These are phyloP conservation scores for Zanthoxylum bungeanum DNA, from an alignment of 345 rosid genomes.

Conservation along the genomic window DNA sequence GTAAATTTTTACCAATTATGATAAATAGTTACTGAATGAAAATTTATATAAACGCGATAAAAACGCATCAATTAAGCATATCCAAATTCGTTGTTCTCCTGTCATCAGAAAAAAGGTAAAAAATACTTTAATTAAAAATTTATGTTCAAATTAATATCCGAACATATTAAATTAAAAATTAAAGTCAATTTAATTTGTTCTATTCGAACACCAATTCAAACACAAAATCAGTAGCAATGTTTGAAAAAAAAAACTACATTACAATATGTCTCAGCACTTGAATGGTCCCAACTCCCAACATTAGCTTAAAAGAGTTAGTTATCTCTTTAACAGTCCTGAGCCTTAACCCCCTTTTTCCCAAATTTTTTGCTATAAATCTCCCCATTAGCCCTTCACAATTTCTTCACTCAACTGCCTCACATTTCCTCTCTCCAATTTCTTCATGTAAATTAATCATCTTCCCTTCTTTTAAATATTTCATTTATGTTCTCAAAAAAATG, in stretches of 20 bases:
- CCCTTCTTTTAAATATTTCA: neutral
- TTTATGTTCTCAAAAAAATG: neutral
- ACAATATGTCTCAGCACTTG: slow-evolving; percentile 15
- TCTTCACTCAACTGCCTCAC: slow-evolving; percentile 42
- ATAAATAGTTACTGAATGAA: too few relatives aligned
- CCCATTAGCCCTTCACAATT: slow-evolving; percentile 18
- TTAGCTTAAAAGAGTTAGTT: slow-evolving; percentile 29
- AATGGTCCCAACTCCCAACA: slow-evolving; percentile 32
- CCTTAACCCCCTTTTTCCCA: neutral
- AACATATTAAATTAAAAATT: too few relatives aligned
- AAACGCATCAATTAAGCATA: too few relatives aligned
- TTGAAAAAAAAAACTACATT: slow-evolving; percentile 6
- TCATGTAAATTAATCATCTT: slow-evolving; percentile 32
- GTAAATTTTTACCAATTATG: too few relatives aligned
- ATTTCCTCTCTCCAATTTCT: slow-evolving; percentile 19
- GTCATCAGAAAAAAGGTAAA: too few relatives aligned
- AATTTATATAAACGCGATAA: too few relatives aligned
- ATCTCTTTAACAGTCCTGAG: slow-evolving; percentile 1
- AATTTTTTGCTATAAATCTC: slow-evolving; percentile 57
- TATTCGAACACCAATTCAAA: too few relatives aligned
- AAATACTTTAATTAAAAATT: too few relatives aligned
- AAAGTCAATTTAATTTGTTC: too few relatives aligned
- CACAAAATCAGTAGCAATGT: too few relatives aligned
- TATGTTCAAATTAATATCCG: too few relatives aligned
- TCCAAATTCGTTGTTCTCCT: too few relatives aligned